Conservation (phyloP, 345 rosid species). For the Bretschneidera sinensis region DNA sequence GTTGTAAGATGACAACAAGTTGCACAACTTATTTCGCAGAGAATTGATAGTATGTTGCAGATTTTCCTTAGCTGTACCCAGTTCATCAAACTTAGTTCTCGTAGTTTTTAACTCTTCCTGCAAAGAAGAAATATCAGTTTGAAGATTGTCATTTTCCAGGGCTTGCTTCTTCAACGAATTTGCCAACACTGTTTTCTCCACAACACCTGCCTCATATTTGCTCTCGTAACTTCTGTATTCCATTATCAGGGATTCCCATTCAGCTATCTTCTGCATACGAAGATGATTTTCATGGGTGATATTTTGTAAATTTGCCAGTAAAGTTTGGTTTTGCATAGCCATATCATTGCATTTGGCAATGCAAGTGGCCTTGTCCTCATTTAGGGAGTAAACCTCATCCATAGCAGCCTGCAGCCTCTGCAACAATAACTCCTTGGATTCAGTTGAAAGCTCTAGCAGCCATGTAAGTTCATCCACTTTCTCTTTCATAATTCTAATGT, state of each 20-base stretch:
- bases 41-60: conserved; percentile 36
- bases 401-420: conserved; percentile 59
- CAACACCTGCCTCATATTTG: conserved; percentile 51
- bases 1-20: conserved; percentile 35
- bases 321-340: conserved; percentile 51
- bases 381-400: conserved; percentile 59
- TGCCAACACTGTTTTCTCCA: conserved; percentile 59
- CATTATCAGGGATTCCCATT: conserved; percentile 54
- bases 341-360: conserved; percentile 51
- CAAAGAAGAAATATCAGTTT: conserved; percentile 35
- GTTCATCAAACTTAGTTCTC: conserved; percentile 39
- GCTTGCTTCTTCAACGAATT: conserved; percentile 54
- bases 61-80: conserved; percentile 41
- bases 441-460: conserved; percentile 61
- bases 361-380: conserved; percentile 51
- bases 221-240: conserved; percentile 46
- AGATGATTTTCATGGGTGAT: conserved; percentile 51
- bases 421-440: conserved; percentile 56
- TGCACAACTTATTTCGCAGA: conserved; percentile 43
- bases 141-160: conserved; percentile 48
- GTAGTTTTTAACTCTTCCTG: conserved; percentile 48
- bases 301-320: conserved; percentile 51
- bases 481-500: conserved; percentile 41
- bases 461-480: conserved; percentile 41
- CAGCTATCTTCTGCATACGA: conserved; percentile 59